Evolutionary conservation across 208 protist genomes (phyloP).

Genomic region (Acanthamoeba divionensis): DNA sequence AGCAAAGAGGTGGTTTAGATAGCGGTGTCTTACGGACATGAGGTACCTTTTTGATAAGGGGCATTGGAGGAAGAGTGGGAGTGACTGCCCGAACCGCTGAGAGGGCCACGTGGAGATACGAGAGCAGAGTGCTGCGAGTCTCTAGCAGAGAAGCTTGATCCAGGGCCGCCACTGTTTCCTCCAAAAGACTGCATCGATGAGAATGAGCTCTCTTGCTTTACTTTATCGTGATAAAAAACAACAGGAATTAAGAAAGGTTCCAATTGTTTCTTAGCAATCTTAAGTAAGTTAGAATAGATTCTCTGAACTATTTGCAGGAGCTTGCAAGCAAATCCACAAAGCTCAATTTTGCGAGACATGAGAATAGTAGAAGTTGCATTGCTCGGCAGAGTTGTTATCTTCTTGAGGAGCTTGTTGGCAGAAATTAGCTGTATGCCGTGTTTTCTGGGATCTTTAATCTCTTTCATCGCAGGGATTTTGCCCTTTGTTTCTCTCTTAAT

Average conservation of each 20-base stretch:
- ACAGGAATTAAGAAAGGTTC: constrained; percentile 10
- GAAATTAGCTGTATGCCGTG: constrained; percentile 42
- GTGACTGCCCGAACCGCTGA: too few relatives aligned
- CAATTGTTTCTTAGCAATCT: constrained; percentile 12
- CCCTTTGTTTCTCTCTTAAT: constrained; percentile 27
- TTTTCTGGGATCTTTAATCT: background rate
- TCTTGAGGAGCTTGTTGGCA: constrained; percentile 33
- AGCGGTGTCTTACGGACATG: too few relatives aligned
- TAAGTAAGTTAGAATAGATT: constrained; percentile 5
- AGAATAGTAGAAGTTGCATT: background rate
- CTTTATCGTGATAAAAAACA: background rate
- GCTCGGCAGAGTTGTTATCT: constrained; percentile 32
- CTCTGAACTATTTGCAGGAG: constrained; percentile 24
- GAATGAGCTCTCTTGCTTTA: background rate
- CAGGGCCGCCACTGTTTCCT: too few relatives aligned
- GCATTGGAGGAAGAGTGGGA: background rate
- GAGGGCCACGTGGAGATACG: background rate
- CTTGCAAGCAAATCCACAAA: constrained; percentile 39
- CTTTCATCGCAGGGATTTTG: constrained; percentile 1
- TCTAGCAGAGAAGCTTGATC: background rate
- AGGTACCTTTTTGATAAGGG: too few relatives aligned
- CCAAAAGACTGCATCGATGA: background rate
- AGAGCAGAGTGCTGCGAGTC: background rate
- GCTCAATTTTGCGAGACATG: background rate
- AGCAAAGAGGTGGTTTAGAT: too few relatives aligned